Conservation (phyloP, 1,139 yeast species). For the Protomyces inundatus region DNA sequence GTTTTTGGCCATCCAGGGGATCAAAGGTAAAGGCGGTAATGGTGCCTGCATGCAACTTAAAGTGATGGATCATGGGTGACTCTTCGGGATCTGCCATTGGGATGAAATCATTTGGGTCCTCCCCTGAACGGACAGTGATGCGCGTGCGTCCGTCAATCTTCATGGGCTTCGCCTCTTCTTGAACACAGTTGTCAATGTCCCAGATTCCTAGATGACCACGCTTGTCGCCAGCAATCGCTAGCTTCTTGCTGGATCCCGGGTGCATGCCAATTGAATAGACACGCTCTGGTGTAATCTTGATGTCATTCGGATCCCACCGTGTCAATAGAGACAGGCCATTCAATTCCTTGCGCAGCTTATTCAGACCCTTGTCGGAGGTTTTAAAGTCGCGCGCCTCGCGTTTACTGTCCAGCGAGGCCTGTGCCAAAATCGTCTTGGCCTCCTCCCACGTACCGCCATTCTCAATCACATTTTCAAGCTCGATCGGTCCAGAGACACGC, state of each 20-base stretch:
- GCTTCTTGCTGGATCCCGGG: constrained; percentile 57
- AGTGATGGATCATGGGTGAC: constrained; percentile 55
- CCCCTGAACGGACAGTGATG: neutral
- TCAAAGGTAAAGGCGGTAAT: constrained; percentile 60
- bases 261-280: constrained; percentile 71
- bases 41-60: constrained; percentile 72
- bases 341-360: constrained; percentile 50
- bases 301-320: constrained; percentile 61
- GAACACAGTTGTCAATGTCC: constrained; percentile 52
- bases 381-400: constrained; percentile 40
- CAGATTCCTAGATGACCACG: constrained; percentile 82
- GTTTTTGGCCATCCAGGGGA: constrained; percentile 47
- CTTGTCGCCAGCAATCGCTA: constrained; percentile 82
- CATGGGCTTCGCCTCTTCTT: neutral
- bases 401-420: constrained; percentile 29
- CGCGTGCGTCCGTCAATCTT: neutral
- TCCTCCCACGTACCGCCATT: constrained; percentile 18
- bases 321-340: constrained; percentile 50
- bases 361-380: constrained; percentile 44
- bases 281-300: constrained; percentile 66
- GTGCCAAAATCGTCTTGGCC: constrained; percentile 7
- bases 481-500: constrained; percentile 28
- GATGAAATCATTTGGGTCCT: constrained; percentile 35
- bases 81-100: constrained; percentile 45
- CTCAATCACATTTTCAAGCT: constrained; percentile 27